phyloP scores from a whole-genome alignment of 306 rosid genomes.

The Albizia julibrissin region DNA sequence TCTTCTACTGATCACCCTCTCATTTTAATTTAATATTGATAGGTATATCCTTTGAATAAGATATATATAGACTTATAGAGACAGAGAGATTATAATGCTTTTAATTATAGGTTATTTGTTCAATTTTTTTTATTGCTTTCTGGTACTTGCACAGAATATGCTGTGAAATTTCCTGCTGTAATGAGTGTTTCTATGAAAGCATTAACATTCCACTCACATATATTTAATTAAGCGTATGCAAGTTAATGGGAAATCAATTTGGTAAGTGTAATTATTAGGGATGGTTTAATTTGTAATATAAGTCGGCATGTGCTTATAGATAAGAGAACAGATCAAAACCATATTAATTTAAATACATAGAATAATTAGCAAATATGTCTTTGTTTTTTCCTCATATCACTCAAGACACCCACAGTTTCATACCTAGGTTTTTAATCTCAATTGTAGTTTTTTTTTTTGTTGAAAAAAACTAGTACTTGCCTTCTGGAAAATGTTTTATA shows the following conservation, averaged over 20 bases:
- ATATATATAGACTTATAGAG: not conserved
- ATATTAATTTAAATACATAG: not conserved
- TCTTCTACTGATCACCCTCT: not conserved
- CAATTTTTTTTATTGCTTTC: not conserved
- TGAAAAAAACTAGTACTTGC: not conserved
- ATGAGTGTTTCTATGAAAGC: slow-evolving; percentile 15
- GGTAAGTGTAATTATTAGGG: not conserved
- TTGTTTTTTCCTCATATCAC: not conserved
- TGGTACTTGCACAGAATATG: slow-evolving; percentile 9
- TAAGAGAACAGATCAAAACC: not conserved
- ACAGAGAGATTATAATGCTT: not conserved
- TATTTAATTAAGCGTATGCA: not conserved
- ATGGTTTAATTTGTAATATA: not conserved
- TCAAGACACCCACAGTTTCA: not conserved
- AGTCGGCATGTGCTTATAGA: not conserved
- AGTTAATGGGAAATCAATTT: not conserved
- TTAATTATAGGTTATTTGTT: not conserved
- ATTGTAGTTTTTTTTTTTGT: not conserved
- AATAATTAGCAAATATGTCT: not conserved
- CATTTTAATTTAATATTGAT: slow-evolving; percentile 8
- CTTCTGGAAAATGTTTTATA: too few relatives aligned
- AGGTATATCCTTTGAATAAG: slow-evolving; percentile 14
- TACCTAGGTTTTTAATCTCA: not conserved
- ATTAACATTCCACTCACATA: slow-evolving; percentile 1
- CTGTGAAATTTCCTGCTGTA: not conserved